phyloP scores from a whole-genome alignment of 257 asterid genomes.

The Fraxinus pennsylvanica region DNA sequence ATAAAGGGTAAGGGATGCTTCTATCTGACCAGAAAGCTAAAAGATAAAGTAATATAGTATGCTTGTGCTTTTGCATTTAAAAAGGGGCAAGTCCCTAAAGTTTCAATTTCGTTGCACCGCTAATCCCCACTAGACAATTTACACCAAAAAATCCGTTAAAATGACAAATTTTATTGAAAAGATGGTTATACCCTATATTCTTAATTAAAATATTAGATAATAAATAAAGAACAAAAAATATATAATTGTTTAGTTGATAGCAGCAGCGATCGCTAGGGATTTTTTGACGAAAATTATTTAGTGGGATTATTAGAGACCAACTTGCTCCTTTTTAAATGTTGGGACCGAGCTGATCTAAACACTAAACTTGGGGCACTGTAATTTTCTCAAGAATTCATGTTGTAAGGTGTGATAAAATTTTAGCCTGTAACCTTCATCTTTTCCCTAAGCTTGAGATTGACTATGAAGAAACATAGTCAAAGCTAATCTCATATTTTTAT shows the following conservation, averaged over 20 bases:
- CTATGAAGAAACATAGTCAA: neutral
- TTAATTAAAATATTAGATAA: too few species aligned
- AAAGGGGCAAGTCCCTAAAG: neutral
- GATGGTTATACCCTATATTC: neutral
- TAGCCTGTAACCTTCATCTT: neutral
- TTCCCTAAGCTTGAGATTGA: neutral
- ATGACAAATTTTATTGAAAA: neutral
- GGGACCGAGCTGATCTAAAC: neutral
- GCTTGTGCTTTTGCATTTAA: neutral
- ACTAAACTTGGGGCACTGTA: neutral
- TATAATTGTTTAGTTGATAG: neutral
- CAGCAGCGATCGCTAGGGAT: neutral
- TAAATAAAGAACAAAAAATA: neutral
- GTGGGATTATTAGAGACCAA: neutral
- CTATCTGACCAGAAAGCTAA: neutral
- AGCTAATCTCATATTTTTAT: neutral
- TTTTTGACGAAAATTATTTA: too few species aligned
- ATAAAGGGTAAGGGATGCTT: neutral
- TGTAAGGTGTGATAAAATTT: neutral
- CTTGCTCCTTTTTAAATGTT: too few species aligned
- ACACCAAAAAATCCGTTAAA: too few species aligned
- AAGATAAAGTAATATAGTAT: too few species aligned
- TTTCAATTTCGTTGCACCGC: too few species aligned
- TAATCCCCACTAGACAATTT: neutral
- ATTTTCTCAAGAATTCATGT: neutral